A percentile compares a stretch with the other conserved stretches of the same genome.
phyloP scores from a whole-genome alignment of 257 asterid genomes.

The Perilla frutescens region DNA sequence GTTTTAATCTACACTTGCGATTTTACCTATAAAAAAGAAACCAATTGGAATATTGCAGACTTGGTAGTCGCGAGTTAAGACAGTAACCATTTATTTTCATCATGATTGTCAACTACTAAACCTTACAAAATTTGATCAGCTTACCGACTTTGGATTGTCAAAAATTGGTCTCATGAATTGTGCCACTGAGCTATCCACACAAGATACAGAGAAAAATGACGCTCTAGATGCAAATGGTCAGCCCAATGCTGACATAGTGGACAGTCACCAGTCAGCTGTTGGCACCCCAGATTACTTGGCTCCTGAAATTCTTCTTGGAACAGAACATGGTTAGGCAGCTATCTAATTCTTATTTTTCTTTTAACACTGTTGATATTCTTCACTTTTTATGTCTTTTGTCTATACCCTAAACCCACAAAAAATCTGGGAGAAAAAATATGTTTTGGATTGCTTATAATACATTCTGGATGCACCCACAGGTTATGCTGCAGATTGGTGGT shows the following conservation, averaged over 20 bases:
- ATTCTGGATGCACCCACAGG: conserved; percentile 57
- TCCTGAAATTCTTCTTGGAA: conserved; percentile 97
- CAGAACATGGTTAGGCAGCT: conserved; percentile 78
- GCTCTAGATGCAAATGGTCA: conserved; percentile 49
- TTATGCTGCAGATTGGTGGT: conserved; percentile 97
- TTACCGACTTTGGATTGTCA: conserved; percentile 96
- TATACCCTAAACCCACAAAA: conserved; percentile 18
- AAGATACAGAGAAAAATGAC: conserved; percentile 49
- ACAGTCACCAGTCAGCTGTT: conserved; percentile 74
- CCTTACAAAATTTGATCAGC: conserved; percentile 58
- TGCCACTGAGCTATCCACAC: conserved; percentile 74
- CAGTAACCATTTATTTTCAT: conserved; percentile 26
- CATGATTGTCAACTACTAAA: conserved; percentile 38
- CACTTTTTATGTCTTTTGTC: conserved; percentile 33
- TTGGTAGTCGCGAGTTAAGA: conserved; percentile 8
- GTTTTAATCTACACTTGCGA: conserved; percentile 15
- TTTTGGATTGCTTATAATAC: conserved; percentile 34
- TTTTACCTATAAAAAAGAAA: not conserved
- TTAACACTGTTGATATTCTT: conserved; percentile 29
- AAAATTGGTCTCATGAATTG: conserved; percentile 96
- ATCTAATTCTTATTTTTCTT: not conserved
- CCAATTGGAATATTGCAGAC: conserved; percentile 21
- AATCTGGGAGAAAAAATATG: conserved; percentile 14
- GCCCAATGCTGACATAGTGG: conserved; percentile 50
- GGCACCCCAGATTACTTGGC: conserved; percentile 99